Evolutionary conservation across 2,329 filamentous ascomycete genomes (phyloP), one percentile per base, ranked within the genome.

Genomic region (Chalaropsis ovoidea): DNA sequence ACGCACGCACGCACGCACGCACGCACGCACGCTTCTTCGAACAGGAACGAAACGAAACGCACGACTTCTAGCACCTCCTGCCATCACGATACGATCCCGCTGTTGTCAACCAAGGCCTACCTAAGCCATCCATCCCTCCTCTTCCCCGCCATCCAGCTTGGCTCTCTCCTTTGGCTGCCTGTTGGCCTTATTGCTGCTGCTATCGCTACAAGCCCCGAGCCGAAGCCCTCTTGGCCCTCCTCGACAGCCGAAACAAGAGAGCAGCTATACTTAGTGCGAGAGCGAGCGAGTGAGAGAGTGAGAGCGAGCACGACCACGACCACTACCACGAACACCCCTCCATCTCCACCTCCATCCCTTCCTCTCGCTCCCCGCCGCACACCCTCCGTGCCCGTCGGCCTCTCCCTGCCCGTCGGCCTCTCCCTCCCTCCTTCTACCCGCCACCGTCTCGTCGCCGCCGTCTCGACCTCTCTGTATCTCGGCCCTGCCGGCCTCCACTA

Each of bases 401-500:
- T n/a, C 45, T 39, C 47, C 22, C 35, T 49, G 62, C 17, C 41
- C 45, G 43, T 22, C 24, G 35, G 45, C 7, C 45, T 47, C 42
- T 22, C 27, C 31, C 43, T 54, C 62, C 60, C 60, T 41, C 39
- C 17, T 45, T 41, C 15, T 31, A 22, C 13, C 47, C 19, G 19
- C 15, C 15, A 39, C n/a, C 7, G 10, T 52, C 7, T 39, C 17
- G 11, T 22, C 24, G 11, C 24, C 31, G n/a, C 61, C 52, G 22
- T 17, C 19, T 19, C 45, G 42, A n/a, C 62, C 35, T 39, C 27
- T 27, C 62, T 49, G 41, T 45, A 19, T 45, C 62, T 35, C 58
- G 47, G 70, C 72, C 84, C 84, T 84, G 79, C 85, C 72, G 80
- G 83, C 73, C 81, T 87, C 79, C 87, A 89, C 79, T 90, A 92